phyloP scores from a whole-genome alignment of 192 early-diverging fungal species.

The Gryganskiella cystojenkinii region DNA sequence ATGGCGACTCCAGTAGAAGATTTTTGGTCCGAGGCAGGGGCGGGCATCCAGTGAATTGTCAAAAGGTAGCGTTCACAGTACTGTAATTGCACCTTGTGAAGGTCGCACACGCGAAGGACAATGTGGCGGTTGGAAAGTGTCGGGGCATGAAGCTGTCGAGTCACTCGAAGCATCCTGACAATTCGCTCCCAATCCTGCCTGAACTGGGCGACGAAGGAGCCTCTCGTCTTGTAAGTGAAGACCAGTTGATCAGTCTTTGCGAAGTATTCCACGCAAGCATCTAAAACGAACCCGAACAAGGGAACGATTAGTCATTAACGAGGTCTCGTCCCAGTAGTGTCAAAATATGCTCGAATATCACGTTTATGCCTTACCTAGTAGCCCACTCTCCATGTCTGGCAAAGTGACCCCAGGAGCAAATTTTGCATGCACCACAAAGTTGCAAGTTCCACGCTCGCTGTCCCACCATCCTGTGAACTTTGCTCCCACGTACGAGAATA shows the following conservation, averaged over 20 bases:
- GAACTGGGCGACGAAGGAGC: slow-evolving; percentile 37
- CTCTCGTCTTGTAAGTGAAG: slow-evolving; percentile 42
- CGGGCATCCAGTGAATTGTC: slow-evolving; percentile 27
- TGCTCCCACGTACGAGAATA: slow-evolving; percentile 37
- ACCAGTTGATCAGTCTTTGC: slow-evolving; percentile 17
- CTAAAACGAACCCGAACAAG: no score
- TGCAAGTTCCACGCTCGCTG: slow-evolving; percentile 39
- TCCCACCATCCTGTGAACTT: slow-evolving; percentile 52
- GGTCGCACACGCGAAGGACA: slow-evolving; percentile 12
- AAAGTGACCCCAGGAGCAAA: slow-evolving; percentile 23
- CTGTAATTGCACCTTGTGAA: slow-evolving; percentile 29
- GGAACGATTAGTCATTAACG: background rate
- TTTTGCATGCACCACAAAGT: slow-evolving; percentile 48
- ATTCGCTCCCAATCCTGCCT: slow-evolving; percentile 49
- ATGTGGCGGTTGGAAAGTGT: slow-evolving; percentile 28
- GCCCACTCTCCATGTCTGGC: slow-evolving; percentile 23
- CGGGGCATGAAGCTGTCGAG: slow-evolving; percentile 45
- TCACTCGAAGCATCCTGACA: slow-evolving; percentile 35
- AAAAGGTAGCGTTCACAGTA: slow-evolving; percentile 27
- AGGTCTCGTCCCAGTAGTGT: background rate
- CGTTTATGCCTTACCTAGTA: slow-evolving; percentile 16
- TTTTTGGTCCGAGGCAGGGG: slow-evolving; percentile 11
- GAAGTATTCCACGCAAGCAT: slow-evolving; percentile 15
- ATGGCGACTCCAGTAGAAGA: slow-evolving; percentile 23
- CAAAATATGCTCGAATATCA: background rate